Evolutionary conservation across 768 basidiomycete species (phyloP).

Genomic region (Russula compacta): DNA sequence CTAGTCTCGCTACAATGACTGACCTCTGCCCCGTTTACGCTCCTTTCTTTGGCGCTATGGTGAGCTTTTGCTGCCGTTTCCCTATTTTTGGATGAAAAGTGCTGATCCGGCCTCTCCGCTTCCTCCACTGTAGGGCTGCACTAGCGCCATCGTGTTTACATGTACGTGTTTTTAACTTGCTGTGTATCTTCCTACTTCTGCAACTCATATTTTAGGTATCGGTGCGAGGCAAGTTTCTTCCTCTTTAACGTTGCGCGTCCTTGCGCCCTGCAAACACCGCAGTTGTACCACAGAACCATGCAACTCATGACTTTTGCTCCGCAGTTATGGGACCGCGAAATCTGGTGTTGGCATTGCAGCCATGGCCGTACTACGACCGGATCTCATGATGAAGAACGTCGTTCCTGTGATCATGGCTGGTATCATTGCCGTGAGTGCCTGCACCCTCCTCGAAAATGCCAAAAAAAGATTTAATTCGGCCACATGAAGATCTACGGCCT

Average conservation of each 20-base stretch:
- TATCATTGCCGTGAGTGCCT: slow-evolving; percentile 99
- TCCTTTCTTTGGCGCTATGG: slow-evolving; percentile 97
- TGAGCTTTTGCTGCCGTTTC: slow-evolving; percentile 30
- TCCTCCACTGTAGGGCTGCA: slow-evolving; percentile 64
- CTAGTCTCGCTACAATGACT: slow-evolving; percentile 37
- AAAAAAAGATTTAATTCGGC: background rate
- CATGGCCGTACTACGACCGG: slow-evolving; percentile 90
- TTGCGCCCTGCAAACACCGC: background rate
- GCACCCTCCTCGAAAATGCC: slow-evolving; percentile 45
- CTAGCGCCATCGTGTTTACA: slow-evolving; percentile 94
- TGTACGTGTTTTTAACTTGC: slow-evolving; percentile 45
- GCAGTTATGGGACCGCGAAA: slow-evolving; percentile 97
- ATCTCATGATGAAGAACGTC: slow-evolving; percentile 74
- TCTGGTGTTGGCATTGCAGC: slow-evolving; percentile 97
- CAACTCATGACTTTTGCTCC: background rate
- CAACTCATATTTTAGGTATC: slow-evolving; percentile 43
- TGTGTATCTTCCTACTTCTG: background rate
- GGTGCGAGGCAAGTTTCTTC: slow-evolving; percentile 60
- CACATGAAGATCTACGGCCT: slow-evolving; percentile 91
- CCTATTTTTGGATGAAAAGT: background rate
- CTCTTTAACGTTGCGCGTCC: background rate
- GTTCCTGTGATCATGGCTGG: slow-evolving; percentile 99
- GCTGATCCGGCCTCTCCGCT: background rate
- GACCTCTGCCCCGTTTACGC: slow-evolving; percentile 91
- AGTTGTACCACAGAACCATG: background rate